Conservation (phyloP, 192 early-diverging fungal genomes). For the Coemansia javaensis region DNA sequence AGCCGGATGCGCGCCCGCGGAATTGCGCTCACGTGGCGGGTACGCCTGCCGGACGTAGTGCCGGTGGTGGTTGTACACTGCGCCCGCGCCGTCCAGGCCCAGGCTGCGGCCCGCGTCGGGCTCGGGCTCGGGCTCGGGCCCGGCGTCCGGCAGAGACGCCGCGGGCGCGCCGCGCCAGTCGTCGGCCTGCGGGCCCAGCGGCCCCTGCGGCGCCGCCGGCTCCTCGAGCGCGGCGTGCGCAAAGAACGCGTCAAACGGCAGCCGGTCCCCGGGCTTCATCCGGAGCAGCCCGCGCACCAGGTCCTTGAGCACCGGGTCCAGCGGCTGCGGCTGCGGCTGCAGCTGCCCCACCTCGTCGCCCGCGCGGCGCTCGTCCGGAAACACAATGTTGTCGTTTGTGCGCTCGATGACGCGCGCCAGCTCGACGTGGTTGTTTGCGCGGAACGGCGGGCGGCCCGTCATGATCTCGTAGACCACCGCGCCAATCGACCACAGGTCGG, state of each 20-base stretch:
- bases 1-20: constrained; percentile 2
- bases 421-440: constrained; percentile 91
- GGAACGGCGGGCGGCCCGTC: constrained; percentile 84
- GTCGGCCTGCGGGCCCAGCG: not conserved
- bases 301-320: constrained; percentile 40
- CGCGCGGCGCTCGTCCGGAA: constrained; percentile 64
- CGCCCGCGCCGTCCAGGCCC: constrained; percentile 1
- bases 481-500: constrained; percentile 96
- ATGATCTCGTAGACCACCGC: constrained; percentile 94
- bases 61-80: constrained; percentile 17
- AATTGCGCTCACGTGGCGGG: not conserved
- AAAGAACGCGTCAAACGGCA: constrained; percentile 94
- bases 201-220: not conserved
- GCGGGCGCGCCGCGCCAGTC: not conserved
- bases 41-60: constrained; percentile 6
- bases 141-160: not conserved
- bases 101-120: no score
- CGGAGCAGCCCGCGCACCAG: constrained; percentile 79
- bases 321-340: not conserved
- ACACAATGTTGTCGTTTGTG: constrained; percentile 75
- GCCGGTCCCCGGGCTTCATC: constrained; percentile 81
- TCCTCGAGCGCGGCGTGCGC: constrained; percentile 63
- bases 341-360: not conserved
- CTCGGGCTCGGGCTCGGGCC: no score
- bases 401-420: constrained; percentile 85